Base-by-base conservation (phyloP, 2,329 filamentous ascomycete genomes). In the Fusarium sarcochroum region DNA sequence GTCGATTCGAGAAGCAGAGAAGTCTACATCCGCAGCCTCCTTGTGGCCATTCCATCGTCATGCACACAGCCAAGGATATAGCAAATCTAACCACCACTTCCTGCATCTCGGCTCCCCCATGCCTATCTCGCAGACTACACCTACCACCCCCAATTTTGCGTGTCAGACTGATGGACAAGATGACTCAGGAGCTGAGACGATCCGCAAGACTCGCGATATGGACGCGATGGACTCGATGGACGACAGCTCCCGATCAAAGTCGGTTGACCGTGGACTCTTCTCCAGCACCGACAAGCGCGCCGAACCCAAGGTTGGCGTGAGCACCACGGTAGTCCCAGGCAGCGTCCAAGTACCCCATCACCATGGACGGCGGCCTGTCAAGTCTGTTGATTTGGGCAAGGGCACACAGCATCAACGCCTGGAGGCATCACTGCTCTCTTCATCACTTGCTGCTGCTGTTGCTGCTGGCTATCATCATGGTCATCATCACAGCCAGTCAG, bases 251-350 rank as follows among this genome's bases (percentile, higher is more conserved):
- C 84, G 90, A 35, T 86, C 88, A 7, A 85, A 84, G 32, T 93
- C 91, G 0, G 87, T 89, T 8, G 91, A 93, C 61, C 84, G 89
- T 41, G 84, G 85, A 68, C 69, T 87, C 4, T 89, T 91, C 52
- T 81, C 83, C 21, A 88, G 82, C 52, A 80, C 83, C 11, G 89
- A 93, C 74, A 89, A 90, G 68, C 89, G 91, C 62, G 86, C 86
- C 4, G 85, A 85, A 40, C 84, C 92, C 2, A 89, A 87, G 66
- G 83, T 93, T 4, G 87, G 87, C 6, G 72, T 93, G 25, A 91
- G 86, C 75, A 87, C 85, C 6, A 84, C 89, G 2, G 80, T 86
- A 21, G 91, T 86, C 2, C 85, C 89, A 5, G 91, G 91, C 58
- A 89, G 76, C 76, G 84, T 83, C 69, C 89, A 83, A 72, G 65